Percentiles rank a stretch among this genome's conserved stretches.
phyloP scores from a whole-genome alignment of 106 monocot species.

The Alisma plantagoaquatica region DNA sequence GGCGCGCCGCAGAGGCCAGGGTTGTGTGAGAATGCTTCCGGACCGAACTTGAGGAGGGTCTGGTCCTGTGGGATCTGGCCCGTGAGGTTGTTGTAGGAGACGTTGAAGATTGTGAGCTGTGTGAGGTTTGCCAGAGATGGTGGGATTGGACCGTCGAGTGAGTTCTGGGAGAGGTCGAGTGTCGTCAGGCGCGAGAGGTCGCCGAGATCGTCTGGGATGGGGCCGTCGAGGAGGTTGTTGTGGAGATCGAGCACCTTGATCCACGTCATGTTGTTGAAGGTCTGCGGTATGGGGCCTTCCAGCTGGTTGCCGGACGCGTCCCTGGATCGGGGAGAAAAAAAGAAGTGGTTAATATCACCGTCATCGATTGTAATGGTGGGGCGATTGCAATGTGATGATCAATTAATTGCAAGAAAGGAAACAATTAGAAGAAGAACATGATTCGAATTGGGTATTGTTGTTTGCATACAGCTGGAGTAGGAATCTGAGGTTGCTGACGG shows the following conservation, averaged over 20 bases:
- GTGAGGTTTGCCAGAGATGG: constrained; percentile 34
- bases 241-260: constrained; percentile 70
- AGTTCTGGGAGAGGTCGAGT: constrained; percentile 71
- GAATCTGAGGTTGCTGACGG: constrained; percentile 60
- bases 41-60: constrained; percentile 45
- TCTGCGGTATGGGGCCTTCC: constrained; percentile 55
- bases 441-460: not conserved
- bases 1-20: constrained; percentile 75
- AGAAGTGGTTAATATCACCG: not conserved
- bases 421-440: too few species aligned
- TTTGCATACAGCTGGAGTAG: constrained; percentile 68
- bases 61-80: constrained; percentile 51
- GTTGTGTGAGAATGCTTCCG: constrained; percentile 51
- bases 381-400: not conserved
- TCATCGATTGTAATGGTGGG: not conserved
- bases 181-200: constrained; percentile 33
- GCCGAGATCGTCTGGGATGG: constrained; percentile 49
- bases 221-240: constrained; percentile 44
- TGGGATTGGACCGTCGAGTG: constrained; percentile 53
- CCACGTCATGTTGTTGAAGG: constrained; percentile 54
- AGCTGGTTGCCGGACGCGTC: constrained; percentile 63
- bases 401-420: not conserved
- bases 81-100: constrained; percentile 75
- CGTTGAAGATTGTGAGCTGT: constrained; percentile 50
- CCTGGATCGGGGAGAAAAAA: constrained; percentile 28